Evolutionary conservation across 176 grass and related monocot genomes (phyloP).

Genomic region (Ampelocalamus luodianensis): DNA sequence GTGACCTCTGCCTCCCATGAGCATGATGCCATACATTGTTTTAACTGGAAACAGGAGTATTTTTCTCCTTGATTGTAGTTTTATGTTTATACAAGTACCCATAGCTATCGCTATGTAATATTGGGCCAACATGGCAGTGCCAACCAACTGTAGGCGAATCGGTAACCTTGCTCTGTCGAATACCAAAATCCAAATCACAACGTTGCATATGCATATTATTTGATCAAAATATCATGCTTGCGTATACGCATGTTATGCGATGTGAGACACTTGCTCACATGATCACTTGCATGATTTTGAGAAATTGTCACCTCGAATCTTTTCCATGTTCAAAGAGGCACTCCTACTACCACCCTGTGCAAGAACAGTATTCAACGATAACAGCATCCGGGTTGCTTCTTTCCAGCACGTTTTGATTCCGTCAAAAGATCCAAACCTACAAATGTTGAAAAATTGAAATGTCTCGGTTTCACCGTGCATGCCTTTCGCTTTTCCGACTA

Average conservation of each 20-base stretch:
- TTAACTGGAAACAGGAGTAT: background rate
- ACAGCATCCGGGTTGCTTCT: background rate
- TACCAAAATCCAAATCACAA: background rate
- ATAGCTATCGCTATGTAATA: background rate
- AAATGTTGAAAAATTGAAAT: conserved; percentile 23
- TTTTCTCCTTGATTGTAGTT: background rate
- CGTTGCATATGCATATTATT: background rate
- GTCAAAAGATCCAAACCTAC: conserved; percentile 37
- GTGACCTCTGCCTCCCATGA: conserved; percentile 46
- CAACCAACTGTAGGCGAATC: background rate
- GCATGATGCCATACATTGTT: conserved; percentile 36
- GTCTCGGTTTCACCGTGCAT: conserved; percentile 45
- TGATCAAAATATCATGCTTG: background rate
- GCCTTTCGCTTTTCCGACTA: conserved; percentile 40
- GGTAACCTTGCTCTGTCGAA: too few relatives aligned
- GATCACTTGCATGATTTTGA: background rate
- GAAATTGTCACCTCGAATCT: background rate
- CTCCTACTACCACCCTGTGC: background rate
- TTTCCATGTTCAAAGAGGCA: background rate
- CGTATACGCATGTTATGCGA: background rate
- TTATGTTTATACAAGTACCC: background rate
- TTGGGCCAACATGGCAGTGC: background rate
- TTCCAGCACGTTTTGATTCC: conserved; percentile 34
- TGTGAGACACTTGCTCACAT: background rate
- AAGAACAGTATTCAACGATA: conserved; percentile 27